A percentile compares a stretch with the other conserved stretches of the same genome.
These are phyloP conservation scores for Daldinia vernicosa DNA, from an alignment of 495 filamentous ascomycete genomes.

Conservation along the genomic window DNA sequence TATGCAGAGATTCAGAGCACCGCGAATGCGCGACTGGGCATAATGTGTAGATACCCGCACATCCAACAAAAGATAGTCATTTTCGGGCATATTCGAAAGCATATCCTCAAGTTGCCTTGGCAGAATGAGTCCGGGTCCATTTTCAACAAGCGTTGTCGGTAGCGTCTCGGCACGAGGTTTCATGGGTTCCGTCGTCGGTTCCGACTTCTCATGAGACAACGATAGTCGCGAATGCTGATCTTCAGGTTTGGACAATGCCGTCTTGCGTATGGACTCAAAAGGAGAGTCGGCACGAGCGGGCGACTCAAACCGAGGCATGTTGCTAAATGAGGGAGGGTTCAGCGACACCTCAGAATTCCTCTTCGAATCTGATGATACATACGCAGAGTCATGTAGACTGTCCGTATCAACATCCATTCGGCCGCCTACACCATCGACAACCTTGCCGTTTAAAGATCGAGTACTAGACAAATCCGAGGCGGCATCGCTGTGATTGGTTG, in stretches of 20 bases:
- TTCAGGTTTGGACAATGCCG: conserved; percentile 53
- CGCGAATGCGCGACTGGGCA: conserved; percentile 73
- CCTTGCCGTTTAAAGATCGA: conserved; percentile 28
- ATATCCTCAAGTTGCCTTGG: conserved; percentile 72
- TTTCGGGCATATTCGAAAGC: conserved; percentile 61
- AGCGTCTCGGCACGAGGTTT: conserved; percentile 65
- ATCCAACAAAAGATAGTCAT: conserved; percentile 80
- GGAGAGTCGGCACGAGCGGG: conserved; percentile 51
- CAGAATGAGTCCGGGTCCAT: conserved; percentile 65
- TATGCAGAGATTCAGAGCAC: conserved; percentile 91
- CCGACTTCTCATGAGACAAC: conserved; percentile 50
- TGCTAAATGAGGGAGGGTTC: conserved; percentile 48
- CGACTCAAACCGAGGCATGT: conserved; percentile 49
- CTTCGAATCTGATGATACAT: conserved; percentile 58
- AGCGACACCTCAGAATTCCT: conserved; percentile 56
- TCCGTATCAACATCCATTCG: conserved; percentile 47
- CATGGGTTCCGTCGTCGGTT: conserved; percentile 32
- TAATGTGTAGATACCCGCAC: conserved; percentile 88
- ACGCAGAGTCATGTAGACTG: conserved; percentile 55
- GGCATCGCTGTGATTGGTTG: conserved; percentile 52
- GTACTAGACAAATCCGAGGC: conserved; percentile 43
- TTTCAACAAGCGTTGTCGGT: conserved; percentile 59
- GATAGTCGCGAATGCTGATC: conserved; percentile 62
- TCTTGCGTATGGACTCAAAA: conserved; percentile 45
- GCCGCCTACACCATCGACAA: conserved; percentile 21